Conservation (phyloP, 2,329 filamentous ascomycete genomes). For the Alternaria dauci region DNA sequence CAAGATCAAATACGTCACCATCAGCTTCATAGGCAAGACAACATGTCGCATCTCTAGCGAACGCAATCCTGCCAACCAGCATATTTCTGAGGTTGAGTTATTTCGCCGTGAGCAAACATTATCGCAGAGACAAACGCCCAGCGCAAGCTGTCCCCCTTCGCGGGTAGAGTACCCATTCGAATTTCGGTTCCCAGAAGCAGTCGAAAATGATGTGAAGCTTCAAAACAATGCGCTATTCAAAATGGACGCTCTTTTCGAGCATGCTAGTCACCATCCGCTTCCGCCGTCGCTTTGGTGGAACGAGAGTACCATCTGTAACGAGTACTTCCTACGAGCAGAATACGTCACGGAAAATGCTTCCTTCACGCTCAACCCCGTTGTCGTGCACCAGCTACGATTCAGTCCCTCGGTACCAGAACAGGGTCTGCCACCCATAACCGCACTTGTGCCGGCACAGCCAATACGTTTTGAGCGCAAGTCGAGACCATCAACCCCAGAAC, state of each 20-base stretch:
- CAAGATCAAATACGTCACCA: slow-evolving; percentile 24
- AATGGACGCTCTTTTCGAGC: slow-evolving; percentile 20
- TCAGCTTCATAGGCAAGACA: slow-evolving; percentile 28
- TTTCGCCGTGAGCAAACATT: slow-evolving; percentile 24
- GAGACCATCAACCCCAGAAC: slow-evolving; percentile 18
- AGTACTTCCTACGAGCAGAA: slow-evolving; percentile 33
- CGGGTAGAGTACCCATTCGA: slow-evolving; percentile 33
- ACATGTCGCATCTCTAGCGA: slow-evolving; percentile 28
- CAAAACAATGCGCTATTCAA: slow-evolving; percentile 20
- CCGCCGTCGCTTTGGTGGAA: slow-evolving; percentile 32
- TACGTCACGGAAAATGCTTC: slow-evolving; percentile 23
- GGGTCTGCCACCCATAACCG: not conserved
- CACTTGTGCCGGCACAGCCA: slow-evolving; percentile 15
- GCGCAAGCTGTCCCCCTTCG: slow-evolving; percentile 23
- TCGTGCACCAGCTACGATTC: slow-evolving; percentile 29
- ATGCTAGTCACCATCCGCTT: slow-evolving; percentile 21
- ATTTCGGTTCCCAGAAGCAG: slow-evolving; percentile 32
- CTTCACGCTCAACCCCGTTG: slow-evolving; percentile 25
- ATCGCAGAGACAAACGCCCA: slow-evolving; percentile 16
- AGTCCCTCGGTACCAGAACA: slow-evolving; percentile 26
- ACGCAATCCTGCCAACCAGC: slow-evolving; percentile 22
- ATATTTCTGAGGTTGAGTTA: slow-evolving; percentile 19
- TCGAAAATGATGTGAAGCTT: slow-evolving; percentile 18
- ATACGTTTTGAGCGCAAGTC: slow-evolving; percentile 25
- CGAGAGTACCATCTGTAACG: slow-evolving; percentile 23